These are phyloP conservation scores for Aspergillus fijiensis DNA, from an alignment of 2,329 filamentous ascomycete genomes.

Conservation along the genomic window DNA sequence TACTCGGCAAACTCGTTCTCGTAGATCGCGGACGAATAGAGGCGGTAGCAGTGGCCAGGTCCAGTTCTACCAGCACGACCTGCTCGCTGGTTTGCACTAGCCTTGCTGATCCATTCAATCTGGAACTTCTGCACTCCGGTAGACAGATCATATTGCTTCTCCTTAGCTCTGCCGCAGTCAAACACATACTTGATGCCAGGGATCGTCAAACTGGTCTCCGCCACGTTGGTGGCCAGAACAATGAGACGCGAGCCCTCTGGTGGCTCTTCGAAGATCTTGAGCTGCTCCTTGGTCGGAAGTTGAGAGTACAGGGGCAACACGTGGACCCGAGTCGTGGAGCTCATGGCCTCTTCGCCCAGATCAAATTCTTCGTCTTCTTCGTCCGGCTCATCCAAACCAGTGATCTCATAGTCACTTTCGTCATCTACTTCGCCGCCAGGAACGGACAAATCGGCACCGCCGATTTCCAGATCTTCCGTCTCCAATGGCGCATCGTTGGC, in stretches of 20 bases:
- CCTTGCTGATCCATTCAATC: constrained; percentile 96
- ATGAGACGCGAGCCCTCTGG: constrained; percentile 82
- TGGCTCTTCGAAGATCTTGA: constrained; percentile 81
- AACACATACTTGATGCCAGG: constrained; percentile 95
- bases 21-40: constrained; percentile 93
- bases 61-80: constrained; percentile 95
- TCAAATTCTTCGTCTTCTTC: constrained; percentile 68
- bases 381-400: constrained; percentile 58
- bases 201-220: constrained; percentile 95
- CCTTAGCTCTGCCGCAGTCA: constrained; percentile 88
- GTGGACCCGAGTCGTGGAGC: constrained; percentile 70
- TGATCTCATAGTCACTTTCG: constrained; percentile 60
- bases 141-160: constrained; percentile 80
- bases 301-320: constrained; percentile 93
- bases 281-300: constrained; percentile 83
- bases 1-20: constrained; percentile 83
- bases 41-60: constrained; percentile 89
- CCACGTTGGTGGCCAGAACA: constrained; percentile 91
- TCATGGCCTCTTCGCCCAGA: constrained; percentile 59
- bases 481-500: constrained; percentile 77
- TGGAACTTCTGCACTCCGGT: constrained; percentile 96
- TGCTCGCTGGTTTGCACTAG: constrained; percentile 84
- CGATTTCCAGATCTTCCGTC: constrained; percentile 83
- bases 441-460: constrained; percentile 50
- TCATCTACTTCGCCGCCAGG: constrained; percentile 55